Percentiles rank a stretch among this genome's conserved stretches.
phyloP scores from a whole-genome alignment of 345 rosid genomes.

The Clarkia xantiana region DNA sequence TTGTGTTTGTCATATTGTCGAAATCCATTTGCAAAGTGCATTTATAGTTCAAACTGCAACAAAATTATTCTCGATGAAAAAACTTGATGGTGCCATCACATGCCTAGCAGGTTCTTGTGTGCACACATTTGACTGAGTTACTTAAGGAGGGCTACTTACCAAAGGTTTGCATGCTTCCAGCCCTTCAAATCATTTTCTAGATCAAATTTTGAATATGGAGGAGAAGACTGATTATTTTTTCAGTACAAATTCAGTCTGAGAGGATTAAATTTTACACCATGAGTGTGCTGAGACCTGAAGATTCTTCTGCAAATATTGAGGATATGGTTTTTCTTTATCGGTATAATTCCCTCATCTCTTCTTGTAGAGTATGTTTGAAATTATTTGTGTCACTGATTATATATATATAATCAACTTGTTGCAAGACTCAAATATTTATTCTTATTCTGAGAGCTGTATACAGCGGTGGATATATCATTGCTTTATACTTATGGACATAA shows the following conservation, averaged over 20 bases:
- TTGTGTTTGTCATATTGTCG: too few relatives aligned
- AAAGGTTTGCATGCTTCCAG: conserved; percentile 28
- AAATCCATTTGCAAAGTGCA: not conserved
- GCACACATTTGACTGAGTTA: conserved; percentile 85
- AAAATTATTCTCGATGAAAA: not conserved
- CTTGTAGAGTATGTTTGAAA: not conserved
- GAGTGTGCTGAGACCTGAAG: conserved; percentile 78
- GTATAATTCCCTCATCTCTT: conserved; percentile 20
- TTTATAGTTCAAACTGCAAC: too few relatives aligned
- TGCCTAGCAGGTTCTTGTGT: conserved; percentile 54
- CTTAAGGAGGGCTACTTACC: conserved; percentile 56
- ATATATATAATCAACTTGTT: not conserved
- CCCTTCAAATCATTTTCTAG: conserved; percentile 6
- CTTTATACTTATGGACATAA: too few relatives aligned
- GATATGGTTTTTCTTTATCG: conserved; percentile 80
- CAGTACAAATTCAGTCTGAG: conserved; percentile 42
- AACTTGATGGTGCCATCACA: not conserved
- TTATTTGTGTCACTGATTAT: not conserved
- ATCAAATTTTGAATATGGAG: not conserved
- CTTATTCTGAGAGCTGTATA: too few relatives aligned
- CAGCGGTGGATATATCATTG: too few relatives aligned
- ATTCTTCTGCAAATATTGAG: conserved; percentile 34
- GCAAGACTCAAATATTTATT: too few relatives aligned
- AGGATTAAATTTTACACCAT: conserved; percentile 70
- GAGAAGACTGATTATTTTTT: conserved; percentile 1